Evolutionary conservation across 176 grass and related monocot genomes (phyloP).

Genomic region (Cenchrus purpureus): DNA sequence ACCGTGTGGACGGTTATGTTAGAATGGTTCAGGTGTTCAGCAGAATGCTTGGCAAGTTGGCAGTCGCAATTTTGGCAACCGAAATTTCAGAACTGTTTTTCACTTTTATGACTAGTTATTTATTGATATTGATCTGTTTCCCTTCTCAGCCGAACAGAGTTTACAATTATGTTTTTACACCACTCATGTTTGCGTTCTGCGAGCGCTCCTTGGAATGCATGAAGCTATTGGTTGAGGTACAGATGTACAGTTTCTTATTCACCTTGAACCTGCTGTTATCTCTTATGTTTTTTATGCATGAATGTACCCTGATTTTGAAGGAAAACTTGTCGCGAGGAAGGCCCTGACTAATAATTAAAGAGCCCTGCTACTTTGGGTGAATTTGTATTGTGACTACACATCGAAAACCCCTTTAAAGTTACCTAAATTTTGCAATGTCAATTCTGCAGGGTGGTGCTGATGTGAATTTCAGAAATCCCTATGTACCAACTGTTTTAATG

Average conservation of each 20-base stretch:
- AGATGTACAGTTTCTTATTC: background rate
- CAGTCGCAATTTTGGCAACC: no score
- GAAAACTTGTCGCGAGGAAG: no score
- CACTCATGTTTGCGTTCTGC: slow-evolving; percentile 31
- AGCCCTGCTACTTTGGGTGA: background rate
- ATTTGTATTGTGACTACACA: no score
- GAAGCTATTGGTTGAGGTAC: slow-evolving; percentile 43
- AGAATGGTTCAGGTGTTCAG: no score
- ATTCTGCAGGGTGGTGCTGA: slow-evolving; percentile 53
- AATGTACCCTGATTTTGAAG: no score
- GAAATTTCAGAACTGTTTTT: background rate
- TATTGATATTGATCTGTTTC: background rate
- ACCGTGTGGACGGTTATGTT: no score
- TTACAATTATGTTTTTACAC: slow-evolving; percentile 18
- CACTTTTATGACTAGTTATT: background rate
- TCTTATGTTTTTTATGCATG: no score
- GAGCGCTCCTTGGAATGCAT: slow-evolving; percentile 33
- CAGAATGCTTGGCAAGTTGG: no score
- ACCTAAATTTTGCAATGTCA: background rate
- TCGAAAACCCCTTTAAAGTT: background rate
- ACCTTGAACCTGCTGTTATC: background rate
- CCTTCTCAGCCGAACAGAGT: slow-evolving; percentile 36
- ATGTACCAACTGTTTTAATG: slow-evolving; percentile 15
- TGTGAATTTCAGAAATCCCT: slow-evolving; percentile 31
- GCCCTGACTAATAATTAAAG: background rate